phyloP scores from a whole-genome alignment of 768 basidiomycete species.

The Boletellus emodensis region DNA sequence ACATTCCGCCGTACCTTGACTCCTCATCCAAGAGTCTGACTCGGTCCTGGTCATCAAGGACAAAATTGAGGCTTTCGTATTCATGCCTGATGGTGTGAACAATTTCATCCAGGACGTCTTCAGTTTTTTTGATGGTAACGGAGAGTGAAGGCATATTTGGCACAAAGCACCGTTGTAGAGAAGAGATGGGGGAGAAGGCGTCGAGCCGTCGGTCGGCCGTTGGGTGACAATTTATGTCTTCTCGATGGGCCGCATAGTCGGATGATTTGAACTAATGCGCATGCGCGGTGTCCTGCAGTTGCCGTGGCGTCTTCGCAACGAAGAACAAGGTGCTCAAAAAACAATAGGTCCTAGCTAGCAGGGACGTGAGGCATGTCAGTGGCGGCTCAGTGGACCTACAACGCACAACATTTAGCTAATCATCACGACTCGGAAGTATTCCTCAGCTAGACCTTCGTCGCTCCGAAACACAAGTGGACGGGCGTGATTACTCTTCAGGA shows the following conservation, averaged over 20 bases:
- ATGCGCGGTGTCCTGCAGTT: not conserved
- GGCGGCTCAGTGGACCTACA: conserved; percentile 14
- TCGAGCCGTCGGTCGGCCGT: not conserved
- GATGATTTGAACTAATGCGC: not conserved
- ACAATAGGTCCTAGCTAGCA: conserved; percentile 4
- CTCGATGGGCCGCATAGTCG: not conserved
- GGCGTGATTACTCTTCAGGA: no score
- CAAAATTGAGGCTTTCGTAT: not conserved
- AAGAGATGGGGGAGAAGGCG: not conserved
- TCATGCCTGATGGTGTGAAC: not conserved
- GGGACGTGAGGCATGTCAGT: not conserved
- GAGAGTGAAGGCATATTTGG: conserved; percentile 10
- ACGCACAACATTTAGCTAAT: conserved; percentile 6
- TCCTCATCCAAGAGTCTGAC: conserved; percentile 2
- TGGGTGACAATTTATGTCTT: conserved; percentile 7
- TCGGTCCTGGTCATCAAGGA: conserved; percentile 7
- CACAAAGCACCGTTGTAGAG: not conserved
- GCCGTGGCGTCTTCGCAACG: conserved; percentile 11
- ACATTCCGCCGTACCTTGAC: not conserved
- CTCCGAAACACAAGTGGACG: no score
- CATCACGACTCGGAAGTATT: not conserved
- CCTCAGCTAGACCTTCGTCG: no score
- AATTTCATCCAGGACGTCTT: not conserved
- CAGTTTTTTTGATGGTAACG: not conserved
- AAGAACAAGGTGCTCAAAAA: conserved; percentile 11